Base-by-base conservation (phyloP, 805 yeast genomes). In the Teunomyces barrocoloradensis region DNA sequence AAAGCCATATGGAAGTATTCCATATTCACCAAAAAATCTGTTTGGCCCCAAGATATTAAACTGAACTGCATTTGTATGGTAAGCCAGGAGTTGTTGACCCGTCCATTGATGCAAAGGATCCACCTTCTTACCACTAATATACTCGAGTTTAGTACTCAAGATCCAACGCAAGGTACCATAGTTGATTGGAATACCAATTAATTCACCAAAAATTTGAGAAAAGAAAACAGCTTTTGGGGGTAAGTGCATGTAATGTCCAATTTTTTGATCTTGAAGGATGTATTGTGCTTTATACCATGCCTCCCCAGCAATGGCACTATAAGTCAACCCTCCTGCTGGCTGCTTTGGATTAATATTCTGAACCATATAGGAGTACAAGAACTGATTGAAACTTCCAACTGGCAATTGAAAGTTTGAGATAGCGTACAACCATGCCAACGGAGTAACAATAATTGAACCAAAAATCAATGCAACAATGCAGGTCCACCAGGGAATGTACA, bases 101-200 rank as follows among this genome's bases (percentile, higher is more conserved):
- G 63, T 58, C 64, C 64, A 60, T 40, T 60, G 64, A 36, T 59
- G 57, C n/a, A 59, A 52, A 1, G 64, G 61, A 44, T 60, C 64
- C 0, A 43, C 43, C 36, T 46, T 50, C n/a, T 45, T 38, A 2
- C 64, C 64, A n/a, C 51, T 45, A 41, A 60, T 49, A 27, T 40
- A 60, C 4, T 54, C 62, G 45, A 54, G 41, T 40, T 60, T 60
- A 4, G 58, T 46, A 12, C 53, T 34, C 46, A 60, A 46, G 12
- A 57, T 61, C 63, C 63, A 60, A 20, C 62, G 57, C 39, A 57
- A 49, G 13, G 60, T 51, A n/a, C 49, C 38, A 41, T 58, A 60
- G 47, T 59, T 59, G 44, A 60, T 50, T 13, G 64, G 64, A 25
- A 60, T 60, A 4, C 64, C 64, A 15, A 60, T 48, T 27, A 60